Base-by-base conservation (phyloP, 495 filamentous ascomycete species). In the Penicillium canariense region DNA sequence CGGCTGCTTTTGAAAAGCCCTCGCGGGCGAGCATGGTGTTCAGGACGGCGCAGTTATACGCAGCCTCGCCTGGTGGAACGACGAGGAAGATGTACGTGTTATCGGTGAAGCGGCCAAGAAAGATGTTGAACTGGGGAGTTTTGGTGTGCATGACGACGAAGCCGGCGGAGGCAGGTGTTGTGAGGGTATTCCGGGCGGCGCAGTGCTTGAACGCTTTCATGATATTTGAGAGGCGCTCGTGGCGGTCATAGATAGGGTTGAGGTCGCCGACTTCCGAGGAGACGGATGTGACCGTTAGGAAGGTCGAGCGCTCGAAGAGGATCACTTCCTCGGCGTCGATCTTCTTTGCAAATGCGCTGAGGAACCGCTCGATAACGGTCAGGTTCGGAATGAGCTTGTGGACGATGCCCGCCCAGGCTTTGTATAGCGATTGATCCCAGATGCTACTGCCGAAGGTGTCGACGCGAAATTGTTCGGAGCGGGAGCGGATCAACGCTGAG, bases 361-460 rank as follows among this genome's bases (percentile, higher is more conserved):
- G 78, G 70, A 96, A 88, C 12, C 78, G 82, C 68, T 97, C 93
- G 58, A 97, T 96, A 23, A 89, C 80, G n/a, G 83, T 76, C 0
- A 97, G 82, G 68, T 98, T 97, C 0, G 94, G 95, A 20, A 97
- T 93, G 23, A 98, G 80, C 66, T 88, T 89, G 76, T 98, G 93
- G 50, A 98, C 96, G 58, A 98, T 96, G 59, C 86, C 86, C 0
- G 95, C 94, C 94, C 94, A 98, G 5, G 94, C 94, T 61, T 91
- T 93, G 76, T 98, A 98, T n/a, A 98, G 76, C 11, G 86, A 91
- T 70, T 98, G 92, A 68, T 98, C 94, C 94, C 94, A 98, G 72
- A 98, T 98, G 36, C 87, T 94, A 7, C 94, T 97, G 25, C 90
- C 89, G 65, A 93, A 97, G 56, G 88, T 82, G 53, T 85, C 79